Evolutionary conservation across 2,329 filamentous ascomycete genomes (phyloP), one percentile per base, ranked within the genome.

Genomic region (Neocatenulostroma microsporum): DNA sequence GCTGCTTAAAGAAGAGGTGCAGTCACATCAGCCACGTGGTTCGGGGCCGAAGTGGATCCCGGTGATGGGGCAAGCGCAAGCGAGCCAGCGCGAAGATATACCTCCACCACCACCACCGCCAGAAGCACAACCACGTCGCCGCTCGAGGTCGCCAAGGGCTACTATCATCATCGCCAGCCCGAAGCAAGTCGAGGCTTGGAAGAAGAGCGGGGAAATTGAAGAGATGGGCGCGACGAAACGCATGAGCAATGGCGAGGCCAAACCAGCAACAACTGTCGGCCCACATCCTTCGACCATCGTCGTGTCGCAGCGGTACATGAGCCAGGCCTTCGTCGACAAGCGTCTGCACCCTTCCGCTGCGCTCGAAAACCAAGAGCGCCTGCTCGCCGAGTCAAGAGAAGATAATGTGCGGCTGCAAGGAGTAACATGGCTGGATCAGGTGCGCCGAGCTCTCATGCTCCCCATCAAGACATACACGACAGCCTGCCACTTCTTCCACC

Each of bases 381-480:
- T 47, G 5, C 39, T 51, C 13, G 50, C 49, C 17, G 59, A 61
- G 40, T 77, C 82, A 24, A 79, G 83, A 39, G 88, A 96, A 59
- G 84, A 89, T 54, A 77, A 67, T 43, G 78, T 85, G 47, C 79
- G 89, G 35, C 65, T 96, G 29, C 85, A 91, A 54, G 91, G 89
- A 13, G 81, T 95, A 8, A 76, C 85, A 41, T 82, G 89, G 71
- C 89, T 98, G 44, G 85, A 95, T 55, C 83, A 79, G 43, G 82
- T 94, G 27, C 76, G 89, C 31, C 78, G 80, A 51, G 75, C 76
- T 15, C 69, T 98, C 34, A 81, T 84, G 49, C 65, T 98, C 82
- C 91, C 91, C 2, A 79, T 95, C 17, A 82, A 84, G 42, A 96
- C 91, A 0, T 95, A 86, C 61, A 84, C 89, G 50, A 94, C 89